phyloP scores from a whole-genome alignment of 257 asterid species.

The Scutellaria baicalensis region DNA sequence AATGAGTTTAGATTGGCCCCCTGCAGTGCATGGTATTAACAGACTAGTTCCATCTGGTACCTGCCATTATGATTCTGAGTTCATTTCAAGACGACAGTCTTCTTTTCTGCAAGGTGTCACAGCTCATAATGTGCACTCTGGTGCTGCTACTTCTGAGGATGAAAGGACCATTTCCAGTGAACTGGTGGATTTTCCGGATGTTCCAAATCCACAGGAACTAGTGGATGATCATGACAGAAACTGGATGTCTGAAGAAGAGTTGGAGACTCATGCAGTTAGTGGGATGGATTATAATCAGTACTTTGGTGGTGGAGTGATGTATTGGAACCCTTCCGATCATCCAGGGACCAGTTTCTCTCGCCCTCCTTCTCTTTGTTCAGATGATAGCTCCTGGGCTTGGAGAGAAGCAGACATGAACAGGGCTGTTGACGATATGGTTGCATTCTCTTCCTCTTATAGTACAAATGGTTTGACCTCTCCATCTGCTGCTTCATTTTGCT shows the following conservation, averaged over 20 bases:
- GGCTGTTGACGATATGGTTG: constrained; percentile 99
- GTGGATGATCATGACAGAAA: constrained; percentile 78
- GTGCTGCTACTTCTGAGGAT: constrained; percentile 67
- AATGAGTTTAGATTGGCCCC: constrained; percentile 93
- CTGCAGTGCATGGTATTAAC: constrained; percentile 61
- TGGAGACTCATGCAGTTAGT: constrained; percentile 69
- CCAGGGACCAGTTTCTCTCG: constrained; percentile 84
- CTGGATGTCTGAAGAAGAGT: constrained; percentile 97
- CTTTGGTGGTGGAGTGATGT: constrained; percentile 99
- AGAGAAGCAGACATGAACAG: constrained; percentile 93
- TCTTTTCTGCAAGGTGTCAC: constrained; percentile 58
- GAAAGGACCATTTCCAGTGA: constrained; percentile 69
- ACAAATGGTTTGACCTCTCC: constrained; percentile 98
- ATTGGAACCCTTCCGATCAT: constrained; percentile 93
- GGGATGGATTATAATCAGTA: constrained; percentile 87
- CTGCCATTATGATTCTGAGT: constrained; percentile 81
- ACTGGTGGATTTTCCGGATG: constrained; percentile 52
- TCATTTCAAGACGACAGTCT: constrained; percentile 74
- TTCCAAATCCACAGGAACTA: constrained; percentile 53
- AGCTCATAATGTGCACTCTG: constrained; percentile 45
- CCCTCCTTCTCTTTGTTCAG: constrained; percentile 99
- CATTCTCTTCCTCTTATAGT: constrained; percentile 96
- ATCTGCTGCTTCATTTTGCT: constrained; percentile 88
- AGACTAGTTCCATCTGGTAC: constrained; percentile 64
- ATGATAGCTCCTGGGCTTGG: constrained; percentile 99